Base-by-base conservation (phyloP, 768 basidiomycete species). In the Paxillus ammoniavirescens region DNA sequence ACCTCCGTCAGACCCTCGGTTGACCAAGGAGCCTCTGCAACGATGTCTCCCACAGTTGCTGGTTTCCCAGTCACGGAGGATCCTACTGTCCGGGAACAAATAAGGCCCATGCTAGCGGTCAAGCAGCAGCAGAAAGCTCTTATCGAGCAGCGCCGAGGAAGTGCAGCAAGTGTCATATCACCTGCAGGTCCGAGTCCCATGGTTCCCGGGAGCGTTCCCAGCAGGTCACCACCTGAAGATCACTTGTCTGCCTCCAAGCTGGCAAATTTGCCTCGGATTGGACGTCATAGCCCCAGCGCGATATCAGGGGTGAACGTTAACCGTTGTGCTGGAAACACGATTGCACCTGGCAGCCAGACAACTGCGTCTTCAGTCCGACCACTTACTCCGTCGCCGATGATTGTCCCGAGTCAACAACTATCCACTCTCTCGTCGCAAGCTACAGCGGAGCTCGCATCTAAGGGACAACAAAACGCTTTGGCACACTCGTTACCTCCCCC, bases 91-190 rank as follows among this genome's bases (percentile, higher is more conserved):
- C 72, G 84, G 38, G 84, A 87, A 61, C 82, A 84, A 66, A 77
- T 84, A 41, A 77, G 84, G 64, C 81, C 83, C 17, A 81, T 81
- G 73, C 75, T 84, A 54, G 69, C 76, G 35, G 77, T 82, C 46
- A 89, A 87, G 62, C 86, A 85, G 66, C 83, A 84, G 60, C 89
- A 86, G 68, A 84, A 88, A 68, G 79, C 82, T 44, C 72, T 85
- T 52, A 82, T 84, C 50, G 85, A 89, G 66, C 84, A 86, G 69
- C 79, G 86, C 46, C 72, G 88, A 58, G 85, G 80, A 9, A 85
- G 84, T 64, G 71, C 76, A 13, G 82, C 76, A 30, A 75, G 73
- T 13, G 61, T 73, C 43, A 55, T 73, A 30, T 49, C 63, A 8
- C 69, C 77, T 4, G 67, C 76, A n/a, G 47, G 50, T 15, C 47